Percentiles rank a stretch among this genome's conserved stretches.
Evolutionary conservation across 2,329 filamentous ascomycete species (phyloP).

Genomic region (Nannizziopsis arthrosporioides): DNA sequence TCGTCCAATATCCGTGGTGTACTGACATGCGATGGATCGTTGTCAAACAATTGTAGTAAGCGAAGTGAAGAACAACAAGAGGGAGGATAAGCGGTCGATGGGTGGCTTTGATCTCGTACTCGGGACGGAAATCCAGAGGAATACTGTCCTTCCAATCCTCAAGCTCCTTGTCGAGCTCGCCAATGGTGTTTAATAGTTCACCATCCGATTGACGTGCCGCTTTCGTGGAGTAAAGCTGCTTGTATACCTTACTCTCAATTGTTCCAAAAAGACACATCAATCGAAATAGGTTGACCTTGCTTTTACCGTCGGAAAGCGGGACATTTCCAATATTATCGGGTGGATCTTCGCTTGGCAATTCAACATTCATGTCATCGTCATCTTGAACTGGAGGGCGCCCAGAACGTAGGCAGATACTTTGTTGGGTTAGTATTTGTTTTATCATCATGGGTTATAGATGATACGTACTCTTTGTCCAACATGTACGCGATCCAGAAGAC

Average conservation of each 20-base stretch:
- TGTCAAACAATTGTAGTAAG: slow-evolving; percentile 94
- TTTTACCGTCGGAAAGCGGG: slow-evolving; percentile 72
- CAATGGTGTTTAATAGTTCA: slow-evolving; percentile 87
- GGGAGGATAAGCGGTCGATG: slow-evolving; percentile 91
- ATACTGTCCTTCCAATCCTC: slow-evolving; percentile 97
- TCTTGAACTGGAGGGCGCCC: slow-evolving; percentile 61
- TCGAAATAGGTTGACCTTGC: slow-evolving; percentile 89
- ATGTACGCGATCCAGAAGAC: slow-evolving; percentile 70
- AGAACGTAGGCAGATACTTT: slow-evolving; percentile 56
- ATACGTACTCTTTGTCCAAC: slow-evolving; percentile 54
- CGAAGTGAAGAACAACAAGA: slow-evolving; percentile 86
- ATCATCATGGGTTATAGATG: not conserved
- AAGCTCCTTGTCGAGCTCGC: slow-evolving; percentile 77
- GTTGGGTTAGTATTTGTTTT: slow-evolving; percentile 19
- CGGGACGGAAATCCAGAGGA: slow-evolving; percentile 89
- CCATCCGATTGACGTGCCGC: slow-evolving; percentile 86
- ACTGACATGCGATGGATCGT: slow-evolving; percentile 98
- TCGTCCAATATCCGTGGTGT: slow-evolving; percentile 97
- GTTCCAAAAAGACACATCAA: slow-evolving; percentile 83
- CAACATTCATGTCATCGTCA: slow-evolving; percentile 86
- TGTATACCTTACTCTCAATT: slow-evolving; percentile 92
- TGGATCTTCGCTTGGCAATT: slow-evolving; percentile 82
- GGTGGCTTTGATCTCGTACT: slow-evolving; percentile 86
- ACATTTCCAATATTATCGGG: slow-evolving; percentile 91
- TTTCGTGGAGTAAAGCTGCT: slow-evolving; percentile 79